Base-by-base conservation (phyloP, 495 filamentous ascomycete genomes). In the Viridothelium virens region DNA sequence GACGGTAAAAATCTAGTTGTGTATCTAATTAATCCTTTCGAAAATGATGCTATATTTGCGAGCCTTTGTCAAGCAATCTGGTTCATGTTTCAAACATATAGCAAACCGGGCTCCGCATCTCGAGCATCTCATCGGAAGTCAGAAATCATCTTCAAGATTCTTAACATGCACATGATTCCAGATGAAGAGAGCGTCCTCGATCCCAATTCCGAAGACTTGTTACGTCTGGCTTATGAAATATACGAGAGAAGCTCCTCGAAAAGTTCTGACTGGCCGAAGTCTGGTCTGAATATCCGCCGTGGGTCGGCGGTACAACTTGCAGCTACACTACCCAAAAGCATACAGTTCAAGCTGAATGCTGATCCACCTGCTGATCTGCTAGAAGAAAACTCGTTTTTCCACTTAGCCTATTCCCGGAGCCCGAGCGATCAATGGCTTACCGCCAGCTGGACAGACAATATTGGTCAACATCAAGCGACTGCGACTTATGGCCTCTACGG, bases 381-480 rank as follows among this genome's bases (percentile, higher is more conserved):
- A n/a, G 86, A 88, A 62, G 91, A 96, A 71, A 91, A 92, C 41
- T 86, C 84, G 12, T 87, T 87, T 67, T 83, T 99, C 11, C 95
- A 99, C 74, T 77, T 97, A 59, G 92, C 90, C 7, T 96, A 93
- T 73, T 88, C 89, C 0, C 85, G 87, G 67, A 93, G 90, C 72
- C 77, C 87, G 38, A 91, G 94, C 72, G 86, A 89, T 59, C 84
- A 89, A 18, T 99, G 95, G 95, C 75, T 97, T 56, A 88, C 88
- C 0, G 91, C 86, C 3, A 89, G 89, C n/a, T 99, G 95, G 95
- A 90, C 89, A 1, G 92, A 97, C 75, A 91, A 85, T 70, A 83
- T 80, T 34, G 95, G 94, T 0, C 84, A 79, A 48, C 82, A 89
- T 65, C 91, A 96, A 73, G 86, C 84, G 68, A 89, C 81, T 3